phyloP scores from a whole-genome alignment of 192 early-diverging fungal genomes.

The Umbelopsis vinacea region DNA sequence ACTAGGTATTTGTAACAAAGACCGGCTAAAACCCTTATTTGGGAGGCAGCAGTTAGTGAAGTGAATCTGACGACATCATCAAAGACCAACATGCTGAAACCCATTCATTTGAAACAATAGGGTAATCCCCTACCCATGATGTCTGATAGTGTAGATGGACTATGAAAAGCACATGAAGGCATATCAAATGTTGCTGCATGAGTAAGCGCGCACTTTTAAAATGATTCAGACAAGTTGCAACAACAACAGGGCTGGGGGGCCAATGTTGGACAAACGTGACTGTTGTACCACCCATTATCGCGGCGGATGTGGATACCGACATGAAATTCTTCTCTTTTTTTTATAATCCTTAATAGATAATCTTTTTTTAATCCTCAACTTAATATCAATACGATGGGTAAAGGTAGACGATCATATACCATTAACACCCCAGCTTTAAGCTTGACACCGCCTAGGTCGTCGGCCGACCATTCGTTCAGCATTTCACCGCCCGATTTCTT shows the following conservation, averaged over 20 bases:
- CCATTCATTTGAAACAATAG: background rate
- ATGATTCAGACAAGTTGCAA: background rate
- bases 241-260: background rate
- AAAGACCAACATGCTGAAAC: background rate
- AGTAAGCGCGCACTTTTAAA: background rate
- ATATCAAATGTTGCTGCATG: background rate
- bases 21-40: too few relatives aligned
- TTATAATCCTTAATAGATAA: background rate
- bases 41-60: background rate
- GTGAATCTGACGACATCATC: background rate
- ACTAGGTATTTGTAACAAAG: too few relatives aligned
- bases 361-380: constrained; percentile 13
- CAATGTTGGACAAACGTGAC: constrained; percentile 11
- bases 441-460: constrained; percentile 34
- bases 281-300: background rate
- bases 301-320: background rate
- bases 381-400: constrained; percentile 8
- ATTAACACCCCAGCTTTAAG: constrained; percentile 20
- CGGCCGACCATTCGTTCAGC: constrained; percentile 31
- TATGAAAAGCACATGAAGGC: background rate
- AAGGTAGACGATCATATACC: constrained; percentile 22
- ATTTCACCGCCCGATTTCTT: constrained; percentile 3
- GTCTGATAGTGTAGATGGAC: background rate
- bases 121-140: background rate
- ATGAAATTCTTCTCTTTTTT: background rate